Conservation (phyloP, 2,329 filamentous ascomycete species). For the Teratosphaeria destructans region DNA sequence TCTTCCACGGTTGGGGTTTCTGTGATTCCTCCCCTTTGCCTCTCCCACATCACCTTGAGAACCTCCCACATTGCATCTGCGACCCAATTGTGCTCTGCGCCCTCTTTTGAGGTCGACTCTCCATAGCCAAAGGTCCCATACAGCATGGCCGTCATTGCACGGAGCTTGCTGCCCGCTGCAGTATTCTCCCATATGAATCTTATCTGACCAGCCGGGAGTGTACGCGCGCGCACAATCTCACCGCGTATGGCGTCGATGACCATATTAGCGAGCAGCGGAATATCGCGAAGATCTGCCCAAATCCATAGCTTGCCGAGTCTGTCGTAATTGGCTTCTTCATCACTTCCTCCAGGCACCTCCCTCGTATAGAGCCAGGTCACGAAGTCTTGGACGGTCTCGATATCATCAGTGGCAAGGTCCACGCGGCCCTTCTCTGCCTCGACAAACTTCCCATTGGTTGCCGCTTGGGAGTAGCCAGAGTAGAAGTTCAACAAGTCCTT, state of each 20-base stretch:
- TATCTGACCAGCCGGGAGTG: too few relatives aligned
- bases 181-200: background rate
- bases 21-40: background rate
- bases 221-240: background rate
- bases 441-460: background rate
- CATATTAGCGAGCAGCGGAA: background rate
- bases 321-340: background rate
- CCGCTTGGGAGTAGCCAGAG: background rate
- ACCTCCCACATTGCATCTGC: background rate
- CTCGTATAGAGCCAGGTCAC: too few relatives aligned
- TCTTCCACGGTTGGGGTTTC: background rate
- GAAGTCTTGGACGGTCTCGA: too few relatives aligned
- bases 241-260: background rate
- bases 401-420: too few relatives aligned
- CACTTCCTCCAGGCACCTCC: background rate
- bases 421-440: background rate
- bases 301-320: background rate
- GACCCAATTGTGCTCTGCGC: too few relatives aligned
- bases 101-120: too few relatives aligned
- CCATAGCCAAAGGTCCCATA: too few relatives aligned
- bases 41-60: background rate
- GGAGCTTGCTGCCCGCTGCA: background rate
- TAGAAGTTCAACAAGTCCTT: background rate
- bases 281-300: background rate
- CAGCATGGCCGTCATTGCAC: background rate